A percentile compares a stretch with the other conserved stretches of the same genome.
Conservation (phyloP, 345 rosid genomes). For the Salix caprea region DNA sequence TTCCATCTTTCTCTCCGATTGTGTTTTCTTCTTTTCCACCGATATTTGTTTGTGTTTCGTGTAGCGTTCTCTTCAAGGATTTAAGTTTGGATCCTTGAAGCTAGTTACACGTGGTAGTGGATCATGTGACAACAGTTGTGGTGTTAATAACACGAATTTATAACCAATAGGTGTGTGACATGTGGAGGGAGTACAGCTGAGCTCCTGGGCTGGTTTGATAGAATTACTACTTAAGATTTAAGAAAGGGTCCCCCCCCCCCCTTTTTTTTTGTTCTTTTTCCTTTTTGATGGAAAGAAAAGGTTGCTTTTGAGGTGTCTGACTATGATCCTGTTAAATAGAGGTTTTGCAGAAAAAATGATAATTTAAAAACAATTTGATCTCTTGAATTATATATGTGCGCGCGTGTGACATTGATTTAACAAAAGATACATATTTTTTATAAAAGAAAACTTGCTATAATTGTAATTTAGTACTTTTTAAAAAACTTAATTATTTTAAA, state of each 20-base stretch:
- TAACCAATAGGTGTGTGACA: neutral
- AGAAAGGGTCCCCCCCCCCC: neutral
- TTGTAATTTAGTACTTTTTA: too few species aligned
- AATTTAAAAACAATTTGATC: too few species aligned
- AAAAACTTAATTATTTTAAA: too few species aligned
- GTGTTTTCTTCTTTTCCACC: too few species aligned
- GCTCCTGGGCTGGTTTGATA: neutral
- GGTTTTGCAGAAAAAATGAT: too few species aligned
- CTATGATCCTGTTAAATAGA: too few species aligned
- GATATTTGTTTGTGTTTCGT: neutral
- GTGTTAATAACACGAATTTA: neutral
- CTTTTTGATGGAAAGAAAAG: neutral
- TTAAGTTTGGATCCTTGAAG: neutral
- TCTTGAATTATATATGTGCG: too few species aligned
- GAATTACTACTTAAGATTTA: neutral
- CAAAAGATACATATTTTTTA: too few species aligned
- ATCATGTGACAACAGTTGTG: neutral
- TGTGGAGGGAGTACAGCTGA: neutral
- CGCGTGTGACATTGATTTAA: too few species aligned
- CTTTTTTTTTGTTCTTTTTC: neutral
- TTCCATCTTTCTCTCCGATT: neutral
- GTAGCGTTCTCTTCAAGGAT: neutral
- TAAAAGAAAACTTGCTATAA: too few species aligned
- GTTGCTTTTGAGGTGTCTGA: neutral
- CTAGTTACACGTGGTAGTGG: neutral